These are phyloP conservation scores for Fonsecaea erecta DNA, from an alignment of 2,329 filamentous ascomycete genomes.

Conservation along the genomic window DNA sequence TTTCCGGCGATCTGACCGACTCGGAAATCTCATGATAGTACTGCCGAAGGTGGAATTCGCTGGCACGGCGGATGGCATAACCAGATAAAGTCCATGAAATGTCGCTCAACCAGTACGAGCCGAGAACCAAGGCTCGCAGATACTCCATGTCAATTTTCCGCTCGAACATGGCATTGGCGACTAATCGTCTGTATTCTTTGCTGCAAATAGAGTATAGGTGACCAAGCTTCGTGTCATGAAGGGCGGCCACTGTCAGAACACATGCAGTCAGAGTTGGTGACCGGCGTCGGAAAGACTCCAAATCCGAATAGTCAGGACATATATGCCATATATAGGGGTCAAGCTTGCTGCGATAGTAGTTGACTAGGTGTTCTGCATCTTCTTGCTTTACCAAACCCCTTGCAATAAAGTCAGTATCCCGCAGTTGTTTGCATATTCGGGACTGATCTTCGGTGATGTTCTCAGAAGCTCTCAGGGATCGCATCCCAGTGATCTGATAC, in stretches of 20 bases:
- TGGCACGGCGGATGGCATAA: constrained; percentile 51
- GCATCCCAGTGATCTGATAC: constrained; percentile 44
- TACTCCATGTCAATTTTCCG: constrained; percentile 57
- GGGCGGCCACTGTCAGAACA: constrained; percentile 53
- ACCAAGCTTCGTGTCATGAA: constrained; percentile 50
- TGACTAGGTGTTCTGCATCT: constrained; percentile 50
- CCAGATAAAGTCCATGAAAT: constrained; percentile 54
- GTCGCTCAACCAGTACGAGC: constrained; percentile 61
- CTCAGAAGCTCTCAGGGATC: constrained; percentile 40
- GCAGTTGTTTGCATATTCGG: constrained; percentile 45
- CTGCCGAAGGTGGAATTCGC: constrained; percentile 50
- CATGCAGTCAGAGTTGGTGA: constrained; percentile 58
- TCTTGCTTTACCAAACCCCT: constrained; percentile 52
- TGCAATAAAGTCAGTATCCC: constrained; percentile 56
- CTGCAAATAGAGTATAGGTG: constrained; percentile 48
- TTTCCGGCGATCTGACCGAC: constrained; percentile 34
- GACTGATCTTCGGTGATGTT: constrained; percentile 40
- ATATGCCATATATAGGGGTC: constrained; percentile 57
- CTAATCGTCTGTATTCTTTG: constrained; percentile 58
- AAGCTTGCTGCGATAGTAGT: constrained; percentile 50
- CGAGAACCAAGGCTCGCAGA: constrained; percentile 59
- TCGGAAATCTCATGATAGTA: constrained; percentile 46
- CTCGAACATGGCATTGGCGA: constrained; percentile 59
- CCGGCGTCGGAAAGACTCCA: constrained; percentile 53
- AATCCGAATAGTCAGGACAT: constrained; percentile 52